Evolutionary conservation across 768 basidiomycete species (phyloP).

Genomic region (Lactarius psammicola): DNA sequence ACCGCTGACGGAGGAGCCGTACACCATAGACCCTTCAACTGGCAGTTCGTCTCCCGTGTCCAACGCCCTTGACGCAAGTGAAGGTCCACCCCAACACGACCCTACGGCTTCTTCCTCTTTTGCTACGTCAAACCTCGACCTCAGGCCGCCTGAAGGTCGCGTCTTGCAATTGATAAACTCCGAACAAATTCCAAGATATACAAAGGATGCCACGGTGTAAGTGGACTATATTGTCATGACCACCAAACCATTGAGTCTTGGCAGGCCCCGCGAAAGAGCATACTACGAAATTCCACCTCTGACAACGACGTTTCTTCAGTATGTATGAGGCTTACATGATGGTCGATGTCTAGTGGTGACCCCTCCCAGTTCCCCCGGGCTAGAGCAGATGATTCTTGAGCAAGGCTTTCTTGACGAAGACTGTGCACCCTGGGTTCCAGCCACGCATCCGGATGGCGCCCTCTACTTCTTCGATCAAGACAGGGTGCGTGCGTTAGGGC

Average conservation of each 20-base stretch:
- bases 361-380: not conserved
- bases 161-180: constrained; percentile 5
- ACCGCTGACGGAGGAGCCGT: constrained; percentile 6
- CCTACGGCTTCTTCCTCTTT: not conserved
- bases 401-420: not conserved
- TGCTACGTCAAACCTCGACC: not conserved
- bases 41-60: not conserved
- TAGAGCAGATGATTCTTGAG: not conserved
- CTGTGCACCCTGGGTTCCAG: constrained; percentile 41
- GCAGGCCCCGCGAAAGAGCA: constrained; percentile 8
- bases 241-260: not conserved
- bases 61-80: not conserved
- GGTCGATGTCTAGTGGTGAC: not conserved
- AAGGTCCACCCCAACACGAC: not conserved
- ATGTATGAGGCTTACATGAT: not conserved
- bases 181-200: constrained; percentile 21
- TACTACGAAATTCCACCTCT: not conserved
- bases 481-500: constrained; percentile 38
- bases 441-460: constrained; percentile 59
- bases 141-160: constrained; percentile 9
- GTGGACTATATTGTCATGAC: not conserved
- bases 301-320: constrained; percentile 9
- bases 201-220: constrained; percentile 3
- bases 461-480: constrained; percentile 52
- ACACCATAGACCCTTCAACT: not conserved